Conservation (phyloP, 768 basidiomycete species). For the Cystoderma amianthinum region DNA sequence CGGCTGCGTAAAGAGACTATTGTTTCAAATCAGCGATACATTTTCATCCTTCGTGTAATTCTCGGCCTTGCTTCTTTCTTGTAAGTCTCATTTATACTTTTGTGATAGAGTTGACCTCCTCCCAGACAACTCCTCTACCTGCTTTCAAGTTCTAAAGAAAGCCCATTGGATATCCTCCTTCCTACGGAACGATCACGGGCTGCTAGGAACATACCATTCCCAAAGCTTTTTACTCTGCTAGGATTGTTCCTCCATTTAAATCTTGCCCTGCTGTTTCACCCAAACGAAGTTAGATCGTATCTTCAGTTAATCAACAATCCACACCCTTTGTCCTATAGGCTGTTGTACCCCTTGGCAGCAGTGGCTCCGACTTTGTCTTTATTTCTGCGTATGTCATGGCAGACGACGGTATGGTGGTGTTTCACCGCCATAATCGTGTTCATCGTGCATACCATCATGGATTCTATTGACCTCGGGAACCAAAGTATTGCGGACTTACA, state of each 20-base stretch:
- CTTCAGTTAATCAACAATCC: slow-evolving; percentile 16
- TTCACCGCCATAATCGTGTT: slow-evolving; percentile 34
- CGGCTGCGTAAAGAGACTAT: slow-evolving; percentile 36
- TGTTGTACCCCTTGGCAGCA: slow-evolving; percentile 26
- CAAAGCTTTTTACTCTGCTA: slow-evolving; percentile 36
- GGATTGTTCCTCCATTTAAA: slow-evolving; percentile 46
- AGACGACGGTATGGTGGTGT: slow-evolving; percentile 48
- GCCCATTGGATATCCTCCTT: slow-evolving; percentile 40
- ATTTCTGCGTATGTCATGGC: slow-evolving; percentile 43
- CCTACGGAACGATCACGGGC: slow-evolving; percentile 15
- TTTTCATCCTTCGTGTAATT: slow-evolving; percentile 29
- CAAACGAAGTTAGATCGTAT: slow-evolving; percentile 26
- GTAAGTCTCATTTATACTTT: slow-evolving; percentile 22
- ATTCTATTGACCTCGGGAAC: slow-evolving; percentile 35
- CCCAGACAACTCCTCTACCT: slow-evolving; percentile 44
- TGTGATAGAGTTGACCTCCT: neutral
- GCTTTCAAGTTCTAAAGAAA: slow-evolving; percentile 29
- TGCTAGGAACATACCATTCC: slow-evolving; percentile 32
- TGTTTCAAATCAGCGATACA: slow-evolving; percentile 32
- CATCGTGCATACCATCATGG: slow-evolving; percentile 36
- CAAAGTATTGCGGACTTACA: slow-evolving; percentile 44
- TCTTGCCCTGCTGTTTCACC: slow-evolving; percentile 34
- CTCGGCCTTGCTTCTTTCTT: slow-evolving; percentile 37
- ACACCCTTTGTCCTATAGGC: slow-evolving; percentile 23
- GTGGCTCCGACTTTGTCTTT: slow-evolving; percentile 43